Evolutionary conservation across 2,329 filamentous ascomycete species (phyloP).

Genomic region (Cladosporium halotolerans): DNA sequence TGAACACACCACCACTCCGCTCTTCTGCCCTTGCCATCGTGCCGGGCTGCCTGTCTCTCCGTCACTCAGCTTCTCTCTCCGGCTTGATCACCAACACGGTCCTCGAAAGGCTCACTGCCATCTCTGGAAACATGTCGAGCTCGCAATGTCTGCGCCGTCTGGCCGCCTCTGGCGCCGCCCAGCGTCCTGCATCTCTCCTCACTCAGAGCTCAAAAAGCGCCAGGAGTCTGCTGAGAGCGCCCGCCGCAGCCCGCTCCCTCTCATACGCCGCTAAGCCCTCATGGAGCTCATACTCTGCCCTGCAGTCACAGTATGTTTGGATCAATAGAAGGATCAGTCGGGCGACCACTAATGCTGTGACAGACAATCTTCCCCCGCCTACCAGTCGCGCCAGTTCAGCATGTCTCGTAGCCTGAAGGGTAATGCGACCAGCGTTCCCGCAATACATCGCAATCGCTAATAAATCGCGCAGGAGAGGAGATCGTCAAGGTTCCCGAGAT

Average conservation of each 20-base stretch:
- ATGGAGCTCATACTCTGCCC: slow-evolving; percentile 12
- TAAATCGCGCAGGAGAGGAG: slow-evolving; percentile 56
- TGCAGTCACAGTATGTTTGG: slow-evolving; percentile 11
- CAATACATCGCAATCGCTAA: slow-evolving; percentile 1
- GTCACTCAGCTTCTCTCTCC: slow-evolving; percentile 19
- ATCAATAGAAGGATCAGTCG: background rate
- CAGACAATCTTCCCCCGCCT: slow-evolving; percentile 24
- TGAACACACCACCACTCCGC: slow-evolving; percentile 8
- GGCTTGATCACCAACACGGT: background rate
- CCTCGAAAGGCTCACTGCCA: slow-evolving; percentile 21
- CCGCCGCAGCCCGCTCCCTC: slow-evolving; percentile 19
- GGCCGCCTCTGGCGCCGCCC: slow-evolving; percentile 20
- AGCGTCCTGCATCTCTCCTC: slow-evolving; percentile 23
- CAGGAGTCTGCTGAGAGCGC: slow-evolving; percentile 20
- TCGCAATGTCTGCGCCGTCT: slow-evolving; percentile 33
- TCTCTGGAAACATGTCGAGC: slow-evolving; percentile 31
- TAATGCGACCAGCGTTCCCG: slow-evolving; percentile 15
- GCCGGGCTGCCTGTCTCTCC: background rate
- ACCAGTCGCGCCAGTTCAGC: slow-evolving; percentile 29
- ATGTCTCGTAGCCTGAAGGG: slow-evolving; percentile 29
- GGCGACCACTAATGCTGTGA: slow-evolving; percentile 16
- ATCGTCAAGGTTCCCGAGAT: slow-evolving; percentile 93
- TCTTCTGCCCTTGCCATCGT: slow-evolving; percentile 2
- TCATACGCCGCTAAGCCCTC: slow-evolving; percentile 18
- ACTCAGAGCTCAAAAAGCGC: slow-evolving; percentile 23